A percentile compares a stretch with the other conserved stretches of the same genome.
Evolutionary conservation across 768 basidiomycete genomes (phyloP).

Genomic region (Suillus variegatus): DNA sequence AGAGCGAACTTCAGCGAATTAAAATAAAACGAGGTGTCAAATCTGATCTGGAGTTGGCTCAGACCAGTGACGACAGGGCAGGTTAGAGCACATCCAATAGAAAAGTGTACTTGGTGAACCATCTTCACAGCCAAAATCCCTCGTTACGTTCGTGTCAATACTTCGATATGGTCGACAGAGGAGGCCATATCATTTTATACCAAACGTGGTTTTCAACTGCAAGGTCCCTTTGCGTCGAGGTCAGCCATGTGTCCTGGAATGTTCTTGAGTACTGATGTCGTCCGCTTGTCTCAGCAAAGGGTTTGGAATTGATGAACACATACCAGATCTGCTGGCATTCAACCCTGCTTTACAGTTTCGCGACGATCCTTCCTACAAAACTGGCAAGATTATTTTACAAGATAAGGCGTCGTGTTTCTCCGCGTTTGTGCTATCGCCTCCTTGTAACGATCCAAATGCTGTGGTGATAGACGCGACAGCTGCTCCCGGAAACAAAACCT

Average conservation of each 20-base stretch:
- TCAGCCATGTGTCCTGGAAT: slow-evolving; percentile 29
- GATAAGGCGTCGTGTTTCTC: slow-evolving; percentile 99
- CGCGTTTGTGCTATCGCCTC: slow-evolving; percentile 81
- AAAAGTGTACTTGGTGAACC: background rate
- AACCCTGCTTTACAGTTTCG: slow-evolving; percentile 65
- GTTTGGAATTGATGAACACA: slow-evolving; percentile 77
- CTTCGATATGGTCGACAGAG: slow-evolving; percentile 62
- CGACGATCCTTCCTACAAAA: slow-evolving; percentile 68
- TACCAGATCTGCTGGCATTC: slow-evolving; percentile 81
- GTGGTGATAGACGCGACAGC: slow-evolving; percentile 92
- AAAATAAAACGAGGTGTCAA: slow-evolving; percentile 76
- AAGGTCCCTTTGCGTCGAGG: slow-evolving; percentile 56
- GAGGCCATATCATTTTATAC: slow-evolving; percentile 62
- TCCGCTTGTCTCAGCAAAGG: slow-evolving; percentile 44
- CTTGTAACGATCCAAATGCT: slow-evolving; percentile 43
- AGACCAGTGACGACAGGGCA: slow-evolving; percentile 59
- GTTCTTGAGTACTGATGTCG: background rate
- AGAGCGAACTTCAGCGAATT: slow-evolving; percentile 81
- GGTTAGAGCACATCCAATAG: slow-evolving; percentile 40
- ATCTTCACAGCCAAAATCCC: slow-evolving; percentile 61
- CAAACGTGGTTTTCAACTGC: slow-evolving; percentile 54
- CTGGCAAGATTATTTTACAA: slow-evolving; percentile 88
- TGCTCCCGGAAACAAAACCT: slow-evolving; percentile 98
- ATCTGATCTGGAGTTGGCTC: slow-evolving; percentile 65
- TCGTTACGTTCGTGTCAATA: slow-evolving; percentile 86